phyloP scores from a whole-genome alignment of 352 stramenopile genomes.

The Phytophthora constricta region DNA sequence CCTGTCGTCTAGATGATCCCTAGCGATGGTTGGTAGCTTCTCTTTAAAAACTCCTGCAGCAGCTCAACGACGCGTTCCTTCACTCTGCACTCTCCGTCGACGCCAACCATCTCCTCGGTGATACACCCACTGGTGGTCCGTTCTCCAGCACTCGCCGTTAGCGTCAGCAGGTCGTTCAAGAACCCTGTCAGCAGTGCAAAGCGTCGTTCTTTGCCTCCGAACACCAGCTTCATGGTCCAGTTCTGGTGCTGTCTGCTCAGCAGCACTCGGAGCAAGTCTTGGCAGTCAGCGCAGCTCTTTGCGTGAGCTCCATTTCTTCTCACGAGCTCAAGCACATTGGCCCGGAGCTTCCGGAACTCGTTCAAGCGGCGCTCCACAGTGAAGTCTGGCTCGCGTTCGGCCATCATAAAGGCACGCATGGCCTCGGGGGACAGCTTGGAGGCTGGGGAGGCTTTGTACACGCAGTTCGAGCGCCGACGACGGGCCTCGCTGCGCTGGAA shows the following conservation, averaged over 20 bases:
- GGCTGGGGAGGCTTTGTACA: constrained; percentile 24
- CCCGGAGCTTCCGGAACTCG: constrained; percentile 35
- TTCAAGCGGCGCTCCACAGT: constrained; percentile 39
- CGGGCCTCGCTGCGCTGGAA: constrained; percentile 35
- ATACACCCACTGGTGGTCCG: constrained; percentile 6
- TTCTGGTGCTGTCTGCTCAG: constrained; percentile 21
- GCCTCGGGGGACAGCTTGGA: constrained; percentile 27
- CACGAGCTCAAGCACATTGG: constrained; percentile 15
- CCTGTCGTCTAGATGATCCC: constrained; percentile 45
- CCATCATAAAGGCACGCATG: constrained; percentile 35
- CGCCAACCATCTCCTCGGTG: constrained; percentile 3
- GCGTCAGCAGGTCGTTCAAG: constrained; percentile 37
- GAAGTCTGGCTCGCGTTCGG: constrained; percentile 46
- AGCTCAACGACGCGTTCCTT: constrained; percentile 22
- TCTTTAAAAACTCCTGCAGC: constrained; percentile 38
- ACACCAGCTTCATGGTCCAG: constrained; percentile 35
- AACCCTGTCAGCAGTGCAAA: constrained; percentile 36
- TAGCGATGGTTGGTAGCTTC: constrained; percentile 30
- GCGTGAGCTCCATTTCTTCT: constrained; percentile 7
- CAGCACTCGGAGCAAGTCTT: constrained; percentile 17
- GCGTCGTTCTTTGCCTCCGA: constrained; percentile 30
- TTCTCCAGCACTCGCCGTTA: constrained; percentile 18
- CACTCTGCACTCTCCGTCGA: constrained; percentile 20
- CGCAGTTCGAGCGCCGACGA: constrained; percentile 36
- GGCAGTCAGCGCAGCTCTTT: constrained; percentile 31